Evolutionary conservation across 345 rosid species (phyloP).

Genomic region (Rhodamnia rubescens): DNA sequence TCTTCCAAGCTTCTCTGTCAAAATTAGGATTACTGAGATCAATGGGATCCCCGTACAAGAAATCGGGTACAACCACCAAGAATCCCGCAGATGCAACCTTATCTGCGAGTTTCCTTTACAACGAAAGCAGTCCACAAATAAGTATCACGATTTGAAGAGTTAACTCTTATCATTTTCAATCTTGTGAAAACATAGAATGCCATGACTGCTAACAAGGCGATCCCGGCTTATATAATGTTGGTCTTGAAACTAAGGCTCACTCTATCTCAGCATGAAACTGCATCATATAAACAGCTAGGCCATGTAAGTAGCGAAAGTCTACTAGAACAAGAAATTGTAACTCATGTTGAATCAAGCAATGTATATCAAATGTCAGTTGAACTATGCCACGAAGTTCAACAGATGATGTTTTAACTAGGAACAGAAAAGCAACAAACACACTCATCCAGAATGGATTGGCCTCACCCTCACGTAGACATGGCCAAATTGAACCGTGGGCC

Average conservation of each 20-base stretch:
- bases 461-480: too few species aligned
- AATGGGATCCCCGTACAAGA: conserved; percentile 1
- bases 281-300: not conserved
- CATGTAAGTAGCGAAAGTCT: not conserved
- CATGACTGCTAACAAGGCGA: not conserved
- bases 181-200: not conserved
- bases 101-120: conserved; percentile 25
- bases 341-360: not conserved
- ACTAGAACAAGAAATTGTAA: not conserved
- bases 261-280: not conserved
- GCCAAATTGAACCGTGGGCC: too few species aligned
- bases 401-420: not conserved
- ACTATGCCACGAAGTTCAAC: not conserved
- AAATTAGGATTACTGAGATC: not conserved
- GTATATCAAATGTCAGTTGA: not conserved
- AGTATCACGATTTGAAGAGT: not conserved
- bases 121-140: not conserved
- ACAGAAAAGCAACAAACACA: not conserved
- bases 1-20: conserved; percentile 10
- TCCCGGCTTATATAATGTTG: not conserved
- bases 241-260: not conserved
- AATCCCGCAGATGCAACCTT: conserved; percentile 25
- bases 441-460: not conserved
- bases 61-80: conserved; percentile 21
- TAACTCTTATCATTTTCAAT: not conserved